Evolutionary conservation across 257 asterid species (phyloP).

Genomic region (Jacaranda copaia): DNA sequence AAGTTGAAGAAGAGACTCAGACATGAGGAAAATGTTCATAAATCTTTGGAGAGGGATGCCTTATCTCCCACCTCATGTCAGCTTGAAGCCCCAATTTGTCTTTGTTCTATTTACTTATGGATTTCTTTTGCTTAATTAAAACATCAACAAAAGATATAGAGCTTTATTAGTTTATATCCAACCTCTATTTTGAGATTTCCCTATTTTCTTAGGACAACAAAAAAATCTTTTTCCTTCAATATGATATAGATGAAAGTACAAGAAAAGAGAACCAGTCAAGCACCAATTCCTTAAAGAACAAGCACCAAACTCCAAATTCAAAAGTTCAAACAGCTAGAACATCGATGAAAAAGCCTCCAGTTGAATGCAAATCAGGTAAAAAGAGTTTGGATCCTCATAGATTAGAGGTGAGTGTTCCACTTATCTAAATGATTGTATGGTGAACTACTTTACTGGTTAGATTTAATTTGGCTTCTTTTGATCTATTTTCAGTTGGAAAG

Average conservation of each 20-base stretch:
- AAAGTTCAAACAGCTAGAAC: slow-evolving; percentile 50
- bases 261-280: slow-evolving; percentile 67
- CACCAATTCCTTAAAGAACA: too few relatives aligned
- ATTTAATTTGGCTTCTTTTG: slow-evolving; percentile 17
- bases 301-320: slow-evolving; percentile 48
- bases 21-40: slow-evolving; percentile 91
- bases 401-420: slow-evolving; percentile 58
- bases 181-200: too few relatives aligned
- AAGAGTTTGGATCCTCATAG: slow-evolving; percentile 56
- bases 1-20: slow-evolving; percentile 84
- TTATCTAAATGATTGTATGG: too few relatives aligned
- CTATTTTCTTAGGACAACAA: too few relatives aligned
- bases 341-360: slow-evolving; percentile 55
- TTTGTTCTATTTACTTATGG: not conserved
- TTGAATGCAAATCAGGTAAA: slow-evolving; percentile 48
- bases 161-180: slow-evolving; percentile 30
- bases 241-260: slow-evolving; percentile 52
- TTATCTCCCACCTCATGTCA: slow-evolving; percentile 82
- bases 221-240: slow-evolving; percentile 1
- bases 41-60: slow-evolving; percentile 91
- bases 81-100: slow-evolving; percentile 35
- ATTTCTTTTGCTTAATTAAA: not conserved
- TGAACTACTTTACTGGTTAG: not conserved
- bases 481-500: slow-evolving; percentile 54
- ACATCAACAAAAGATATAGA: slow-evolving; percentile 6